These are phyloP conservation scores for Bonia amplexicaulis DNA, from an alignment of 176 grass and related monocot species.

Conservation along the genomic window DNA sequence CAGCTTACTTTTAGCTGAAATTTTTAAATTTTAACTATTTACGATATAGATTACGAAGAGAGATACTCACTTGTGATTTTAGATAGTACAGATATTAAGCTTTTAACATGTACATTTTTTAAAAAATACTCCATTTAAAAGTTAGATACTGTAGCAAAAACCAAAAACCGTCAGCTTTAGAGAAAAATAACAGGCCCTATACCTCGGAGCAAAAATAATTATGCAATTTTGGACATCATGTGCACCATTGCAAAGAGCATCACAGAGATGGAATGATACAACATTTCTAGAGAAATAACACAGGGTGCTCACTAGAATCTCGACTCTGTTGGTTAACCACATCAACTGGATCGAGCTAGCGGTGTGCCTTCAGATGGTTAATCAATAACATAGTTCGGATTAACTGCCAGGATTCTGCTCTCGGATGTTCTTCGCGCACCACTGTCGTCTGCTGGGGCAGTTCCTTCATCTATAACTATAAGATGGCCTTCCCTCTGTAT, in stretches of 20 bases:
- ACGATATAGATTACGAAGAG: no score
- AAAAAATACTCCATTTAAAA: no score
- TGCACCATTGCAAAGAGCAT: not conserved
- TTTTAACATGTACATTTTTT: no score
- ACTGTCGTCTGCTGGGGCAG: conserved; percentile 28
- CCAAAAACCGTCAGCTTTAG: no score
- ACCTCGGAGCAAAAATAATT: not conserved
- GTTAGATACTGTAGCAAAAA: no score
- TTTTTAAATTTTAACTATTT: no score
- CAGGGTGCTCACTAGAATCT: not conserved
- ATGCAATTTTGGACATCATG: conserved; percentile 7
- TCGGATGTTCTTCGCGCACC: conserved; percentile 32
- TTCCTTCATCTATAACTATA: conserved; percentile 87
- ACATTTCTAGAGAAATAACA: not conserved
- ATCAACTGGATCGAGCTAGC: conserved; percentile 12
- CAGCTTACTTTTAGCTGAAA: no score
- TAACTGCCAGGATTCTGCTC: conserved; percentile 80
- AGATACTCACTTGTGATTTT: no score
- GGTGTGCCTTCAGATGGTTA: conserved; percentile 7
- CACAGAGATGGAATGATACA: not conserved
- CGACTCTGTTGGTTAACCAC: not conserved
- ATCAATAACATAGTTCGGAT: conserved; percentile 92
- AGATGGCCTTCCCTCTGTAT: conserved; percentile 95
- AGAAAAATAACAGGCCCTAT: no score
- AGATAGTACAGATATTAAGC: no score